Conservation (phyloP, 192 early-diverging fungal species). For the Podila minutissima region DNA sequence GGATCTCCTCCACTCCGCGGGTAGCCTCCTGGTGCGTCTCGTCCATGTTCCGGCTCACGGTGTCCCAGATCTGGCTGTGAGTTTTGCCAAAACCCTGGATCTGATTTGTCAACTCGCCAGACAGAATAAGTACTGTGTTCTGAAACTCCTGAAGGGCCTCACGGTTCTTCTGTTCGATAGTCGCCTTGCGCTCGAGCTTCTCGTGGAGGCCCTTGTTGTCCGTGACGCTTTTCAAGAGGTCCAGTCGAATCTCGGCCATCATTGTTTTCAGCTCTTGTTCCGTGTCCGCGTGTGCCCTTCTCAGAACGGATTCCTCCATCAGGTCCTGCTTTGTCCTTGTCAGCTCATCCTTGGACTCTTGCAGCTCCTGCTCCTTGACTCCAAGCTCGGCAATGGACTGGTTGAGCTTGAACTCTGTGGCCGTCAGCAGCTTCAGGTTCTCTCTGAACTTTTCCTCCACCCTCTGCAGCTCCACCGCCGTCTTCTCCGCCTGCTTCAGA, state of each 20-base stretch:
- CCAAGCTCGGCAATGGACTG: constrained; percentile 42
- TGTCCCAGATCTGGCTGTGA: constrained; percentile 13
- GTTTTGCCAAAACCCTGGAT: constrained; percentile 11
- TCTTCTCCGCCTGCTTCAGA: constrained; percentile 32
- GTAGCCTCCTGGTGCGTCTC: constrained; percentile 20
- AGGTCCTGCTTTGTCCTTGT: constrained; percentile 31
- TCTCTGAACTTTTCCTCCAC: constrained; percentile 52
- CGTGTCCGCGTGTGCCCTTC: constrained; percentile 59
- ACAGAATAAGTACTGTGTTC: constrained; percentile 11
- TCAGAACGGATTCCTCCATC: constrained; percentile 47
- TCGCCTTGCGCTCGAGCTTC: constrained; percentile 30
- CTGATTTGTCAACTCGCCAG: constrained; percentile 15
- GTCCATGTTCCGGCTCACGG: constrained; percentile 9
- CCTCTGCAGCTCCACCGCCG: constrained; percentile 40
- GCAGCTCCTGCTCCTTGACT: constrained; percentile 29
- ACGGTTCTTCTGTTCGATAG: constrained; percentile 28
- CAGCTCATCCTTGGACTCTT: constrained; percentile 25
- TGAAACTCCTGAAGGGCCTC: constrained; percentile 33
- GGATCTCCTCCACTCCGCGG: neutral
- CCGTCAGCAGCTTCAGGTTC: constrained; percentile 34
- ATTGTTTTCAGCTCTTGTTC: constrained; percentile 51
- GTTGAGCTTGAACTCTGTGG: constrained; percentile 40
- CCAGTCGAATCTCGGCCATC: constrained; percentile 44
- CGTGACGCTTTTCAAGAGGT: constrained; percentile 39
- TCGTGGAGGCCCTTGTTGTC: constrained; percentile 42